phyloP scores from a whole-genome alignment of 1,139 yeast species.

The Blastobotrys indianensis region DNA sequence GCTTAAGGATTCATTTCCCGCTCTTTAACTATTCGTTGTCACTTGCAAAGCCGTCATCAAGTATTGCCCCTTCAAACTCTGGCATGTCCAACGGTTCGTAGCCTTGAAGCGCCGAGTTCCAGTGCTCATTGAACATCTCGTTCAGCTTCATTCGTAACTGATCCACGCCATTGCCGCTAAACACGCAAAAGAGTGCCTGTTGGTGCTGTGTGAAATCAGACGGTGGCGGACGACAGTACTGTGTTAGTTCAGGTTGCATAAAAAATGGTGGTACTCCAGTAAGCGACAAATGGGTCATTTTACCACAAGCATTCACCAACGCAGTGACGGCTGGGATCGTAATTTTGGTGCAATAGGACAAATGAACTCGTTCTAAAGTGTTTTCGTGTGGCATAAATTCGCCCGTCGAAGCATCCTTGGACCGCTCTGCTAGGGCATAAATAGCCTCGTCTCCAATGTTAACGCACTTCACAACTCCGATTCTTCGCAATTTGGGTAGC shows the following conservation, averaged over 20 bases:
- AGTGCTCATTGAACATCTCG: conserved; percentile 4
- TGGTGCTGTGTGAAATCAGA: conserved; percentile 87
- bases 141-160: conserved; percentile 60
- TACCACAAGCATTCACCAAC: conserved; percentile 74
- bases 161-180: conserved; percentile 83
- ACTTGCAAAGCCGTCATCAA: too few relatives aligned
- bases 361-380: conserved; percentile 85
- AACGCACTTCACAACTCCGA: conserved; percentile 88
- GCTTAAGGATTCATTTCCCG: too few relatives aligned
- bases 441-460: conserved; percentile 86
- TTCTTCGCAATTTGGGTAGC: conserved; percentile 77
- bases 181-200: conserved; percentile 83
- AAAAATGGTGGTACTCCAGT: conserved; percentile 84
- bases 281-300: conserved; percentile 80
- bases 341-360: conserved; percentile 82
- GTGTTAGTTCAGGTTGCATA: conserved; percentile 75
- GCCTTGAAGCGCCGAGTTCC: background rate
- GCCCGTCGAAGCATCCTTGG: conserved; percentile 39
- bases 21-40: too few relatives aligned
- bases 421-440: conserved; percentile 62
- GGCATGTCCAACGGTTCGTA: too few relatives aligned
- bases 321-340: conserved; percentile 43
- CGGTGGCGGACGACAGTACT: conserved; percentile 92
- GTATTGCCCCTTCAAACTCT: too few relatives aligned
- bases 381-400: conserved; percentile 33